Percentiles rank a stretch among this genome's conserved stretches.
These are phyloP conservation scores for Myxozyma kluyveri DNA, from an alignment of 805 yeast species.

Conservation along the genomic window DNA sequence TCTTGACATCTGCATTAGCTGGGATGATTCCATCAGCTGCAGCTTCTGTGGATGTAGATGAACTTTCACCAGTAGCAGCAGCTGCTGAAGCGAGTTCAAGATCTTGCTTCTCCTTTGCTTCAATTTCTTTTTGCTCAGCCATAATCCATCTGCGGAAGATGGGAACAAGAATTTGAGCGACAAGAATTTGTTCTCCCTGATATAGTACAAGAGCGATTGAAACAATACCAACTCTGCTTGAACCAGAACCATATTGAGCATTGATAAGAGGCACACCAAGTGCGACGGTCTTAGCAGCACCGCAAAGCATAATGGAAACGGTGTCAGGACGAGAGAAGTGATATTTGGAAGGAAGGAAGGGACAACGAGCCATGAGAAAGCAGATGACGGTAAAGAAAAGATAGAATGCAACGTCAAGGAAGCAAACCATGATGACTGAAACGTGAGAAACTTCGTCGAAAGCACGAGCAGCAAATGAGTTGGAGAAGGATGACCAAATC, in stretches of 20 bases:
- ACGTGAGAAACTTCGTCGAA: slow-evolving; percentile 67
- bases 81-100: slow-evolving; percentile 7
- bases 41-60: background rate
- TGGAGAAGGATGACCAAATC: slow-evolving; percentile 48
- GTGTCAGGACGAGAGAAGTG: slow-evolving; percentile 70
- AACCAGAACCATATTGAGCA: slow-evolving; percentile 69
- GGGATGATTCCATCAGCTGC: background rate
- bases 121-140: slow-evolving; percentile 1
- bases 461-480: slow-evolving; percentile 76
- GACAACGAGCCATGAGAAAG: slow-evolving; percentile 59
- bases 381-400: slow-evolving; percentile 69
- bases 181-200: slow-evolving; percentile 81
- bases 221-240: slow-evolving; percentile 58
- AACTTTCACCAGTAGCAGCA: background rate
- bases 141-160: slow-evolving; percentile 68
- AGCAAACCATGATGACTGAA: slow-evolving; percentile 71
- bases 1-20: background rate
- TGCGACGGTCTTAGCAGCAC: slow-evolving; percentile 93
- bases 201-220: slow-evolving; percentile 81
- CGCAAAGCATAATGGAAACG: slow-evolving; percentile 77
- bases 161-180: slow-evolving; percentile 70
- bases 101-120: slow-evolving; percentile 1
- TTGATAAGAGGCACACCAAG: slow-evolving; percentile 81
- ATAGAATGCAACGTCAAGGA: slow-evolving; percentile 79
- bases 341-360: slow-evolving; percentile 50